phyloP scores from a whole-genome alignment of 1,139 yeast genomes.

The Ogataea hybrid region DNA sequence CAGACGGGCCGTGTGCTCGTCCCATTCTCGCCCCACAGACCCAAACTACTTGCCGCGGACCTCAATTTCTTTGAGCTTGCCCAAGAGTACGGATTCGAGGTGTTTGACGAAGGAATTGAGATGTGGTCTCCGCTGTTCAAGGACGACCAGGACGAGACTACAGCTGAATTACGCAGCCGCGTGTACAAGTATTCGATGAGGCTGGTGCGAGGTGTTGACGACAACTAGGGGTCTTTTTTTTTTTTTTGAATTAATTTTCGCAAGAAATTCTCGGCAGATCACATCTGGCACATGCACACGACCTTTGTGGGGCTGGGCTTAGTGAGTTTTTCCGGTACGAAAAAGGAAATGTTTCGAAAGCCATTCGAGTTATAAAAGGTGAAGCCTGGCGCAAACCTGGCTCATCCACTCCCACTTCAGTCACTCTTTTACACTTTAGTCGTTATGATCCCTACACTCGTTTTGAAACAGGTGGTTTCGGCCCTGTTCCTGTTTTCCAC shows the following conservation, averaged over 20 bases:
- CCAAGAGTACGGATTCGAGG: conserved; percentile 58
- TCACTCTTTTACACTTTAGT: conserved; percentile 1
- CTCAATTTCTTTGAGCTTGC: conserved; percentile 75
- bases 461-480: conserved; percentile 5
- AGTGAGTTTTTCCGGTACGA: background rate
- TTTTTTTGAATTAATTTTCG: background rate
- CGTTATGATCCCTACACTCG: conserved; percentile 7
- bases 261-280: background rate
- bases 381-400: background rate
- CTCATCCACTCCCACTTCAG: background rate
- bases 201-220: conserved; percentile 16
- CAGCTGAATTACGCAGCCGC: conserved; percentile 76
- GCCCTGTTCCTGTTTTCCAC: conserved; percentile 6
- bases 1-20: conserved; percentile 68
- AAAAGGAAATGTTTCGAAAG: conserved; percentile 4
- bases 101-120: conserved; percentile 67
- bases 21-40: conserved; percentile 93
- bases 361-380: conserved; percentile 5
- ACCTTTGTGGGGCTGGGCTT: conserved; percentile 11
- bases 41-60: conserved; percentile 68
- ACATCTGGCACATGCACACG: conserved; percentile 7
- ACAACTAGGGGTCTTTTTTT: background rate
- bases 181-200: conserved; percentile 60
- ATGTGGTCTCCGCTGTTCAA: conserved; percentile 92
- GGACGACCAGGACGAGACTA: conserved; percentile 70